Percentiles rank a stretch among this genome's conserved stretches.
phyloP scores from a whole-genome alignment of 257 asterid genomes.

The Solanum neorickii region DNA sequence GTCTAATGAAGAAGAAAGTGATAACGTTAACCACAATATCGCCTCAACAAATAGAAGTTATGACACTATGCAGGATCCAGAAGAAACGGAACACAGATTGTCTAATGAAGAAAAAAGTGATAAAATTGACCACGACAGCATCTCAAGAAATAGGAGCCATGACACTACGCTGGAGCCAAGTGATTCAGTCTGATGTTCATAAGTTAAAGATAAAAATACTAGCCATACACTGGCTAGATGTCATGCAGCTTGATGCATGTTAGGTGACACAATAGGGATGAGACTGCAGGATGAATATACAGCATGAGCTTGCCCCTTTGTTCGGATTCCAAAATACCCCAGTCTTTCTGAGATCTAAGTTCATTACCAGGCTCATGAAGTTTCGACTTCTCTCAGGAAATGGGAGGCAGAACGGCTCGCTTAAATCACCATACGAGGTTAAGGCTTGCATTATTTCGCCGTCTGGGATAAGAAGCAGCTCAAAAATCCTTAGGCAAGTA shows the following conservation, averaged over 20 bases:
- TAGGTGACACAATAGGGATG: not conserved
- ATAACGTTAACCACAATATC: not conserved
- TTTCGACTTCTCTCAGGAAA: not conserved
- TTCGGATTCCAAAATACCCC: not conserved
- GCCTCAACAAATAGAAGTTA: not conserved
- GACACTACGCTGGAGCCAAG: not conserved
- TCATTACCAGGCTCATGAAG: not conserved
- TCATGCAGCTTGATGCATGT: not conserved
- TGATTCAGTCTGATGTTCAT: not conserved
- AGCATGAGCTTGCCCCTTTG: not conserved
- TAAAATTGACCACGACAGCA: not conserved
- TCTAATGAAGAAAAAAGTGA: not conserved
- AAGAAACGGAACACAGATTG: not conserved
- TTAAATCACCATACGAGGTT: not conserved
- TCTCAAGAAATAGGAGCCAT: not conserved
- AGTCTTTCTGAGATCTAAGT: not conserved
- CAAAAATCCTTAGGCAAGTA: not conserved
- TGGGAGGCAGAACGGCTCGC: not conserved
- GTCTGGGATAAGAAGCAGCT: not conserved
- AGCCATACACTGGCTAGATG: not conserved
- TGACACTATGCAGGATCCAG: not conserved
- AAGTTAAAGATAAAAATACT: not conserved
- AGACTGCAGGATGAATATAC: not conserved
- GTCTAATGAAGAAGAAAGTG: not conserved
- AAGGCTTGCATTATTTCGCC: not conserved